Evolutionary conservation across 108 stramenopile genomes (phyloP).

Genomic region (Discostella stelligeroides): DNA sequence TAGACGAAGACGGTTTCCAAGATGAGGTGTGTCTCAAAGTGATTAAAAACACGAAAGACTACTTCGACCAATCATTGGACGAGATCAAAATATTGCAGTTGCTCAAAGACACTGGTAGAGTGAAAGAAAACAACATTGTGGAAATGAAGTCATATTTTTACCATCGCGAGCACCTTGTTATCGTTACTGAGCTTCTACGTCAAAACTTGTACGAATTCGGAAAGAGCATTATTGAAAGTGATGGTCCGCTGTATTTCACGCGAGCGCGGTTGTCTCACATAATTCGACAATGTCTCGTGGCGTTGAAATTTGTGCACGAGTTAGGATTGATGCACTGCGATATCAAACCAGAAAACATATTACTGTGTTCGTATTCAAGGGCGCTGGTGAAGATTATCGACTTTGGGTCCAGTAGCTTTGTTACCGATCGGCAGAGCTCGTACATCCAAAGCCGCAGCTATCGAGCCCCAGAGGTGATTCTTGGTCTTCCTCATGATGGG

Average conservation of each 20-base stretch:
- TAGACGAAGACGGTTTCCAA: conserved; percentile 66
- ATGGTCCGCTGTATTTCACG: conserved; percentile 93
- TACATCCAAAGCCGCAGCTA: conserved; percentile 97
- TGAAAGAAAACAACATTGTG: conserved; percentile 82
- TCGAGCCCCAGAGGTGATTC: conserved; percentile 98
- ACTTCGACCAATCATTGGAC: conserved; percentile 98
- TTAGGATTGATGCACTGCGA: conserved; percentile 96
- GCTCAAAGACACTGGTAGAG: conserved; percentile 82
- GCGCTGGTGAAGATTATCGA: conserved; percentile 96
- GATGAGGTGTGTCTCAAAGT: conserved; percentile 95
- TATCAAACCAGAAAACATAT: conserved; percentile 98
- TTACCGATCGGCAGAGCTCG: conserved; percentile 92
- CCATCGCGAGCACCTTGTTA: conserved; percentile 96
- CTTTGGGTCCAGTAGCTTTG: conserved; percentile 96
- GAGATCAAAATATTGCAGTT: conserved; percentile 96
- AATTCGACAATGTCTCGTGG: conserved; percentile 83
- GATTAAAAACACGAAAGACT: conserved; percentile 99
- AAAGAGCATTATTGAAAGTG: conserved; percentile 80
- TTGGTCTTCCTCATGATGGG: conserved; percentile 91
- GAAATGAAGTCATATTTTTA: conserved; percentile 96
- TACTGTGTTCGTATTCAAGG: conserved; percentile 81
- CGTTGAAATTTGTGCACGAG: conserved; percentile 91
- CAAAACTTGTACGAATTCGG: conserved; percentile 98
- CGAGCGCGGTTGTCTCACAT: conserved; percentile 82
- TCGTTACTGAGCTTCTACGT: conserved; percentile 95